phyloP scores from a whole-genome alignment of 106 monocot genomes.

The Dioscorea zingiberensis region DNA sequence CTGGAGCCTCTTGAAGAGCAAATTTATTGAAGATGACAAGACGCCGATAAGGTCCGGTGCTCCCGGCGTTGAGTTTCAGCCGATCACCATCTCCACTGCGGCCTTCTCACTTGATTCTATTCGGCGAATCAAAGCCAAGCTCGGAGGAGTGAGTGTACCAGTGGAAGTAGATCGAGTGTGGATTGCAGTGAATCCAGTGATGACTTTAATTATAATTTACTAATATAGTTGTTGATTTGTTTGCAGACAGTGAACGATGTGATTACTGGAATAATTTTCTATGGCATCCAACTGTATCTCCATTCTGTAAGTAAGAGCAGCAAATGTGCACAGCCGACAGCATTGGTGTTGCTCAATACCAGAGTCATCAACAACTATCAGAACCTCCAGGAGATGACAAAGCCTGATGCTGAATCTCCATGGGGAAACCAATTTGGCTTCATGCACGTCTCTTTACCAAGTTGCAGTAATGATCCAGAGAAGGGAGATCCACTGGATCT shows the following conservation, averaged over 20 bases:
- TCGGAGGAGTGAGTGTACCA: slow-evolving; percentile 74
- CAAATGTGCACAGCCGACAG: slow-evolving; percentile 17
- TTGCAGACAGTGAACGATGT: slow-evolving; percentile 72
- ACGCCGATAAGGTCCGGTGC: slow-evolving; percentile 44
- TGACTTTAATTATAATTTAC: too few species aligned
- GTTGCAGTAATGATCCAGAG: slow-evolving; percentile 14
- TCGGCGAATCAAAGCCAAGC: slow-evolving; percentile 34
- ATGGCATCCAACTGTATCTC: slow-evolving; percentile 54
- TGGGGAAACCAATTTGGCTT: slow-evolving; percentile 86
- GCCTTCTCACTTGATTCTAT: slow-evolving; percentile 47
- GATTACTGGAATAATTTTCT: slow-evolving; percentile 56
- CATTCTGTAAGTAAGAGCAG: not conserved
- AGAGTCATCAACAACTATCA: slow-evolving; percentile 40
- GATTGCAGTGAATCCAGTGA: too few species aligned
- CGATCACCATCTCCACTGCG: slow-evolving; percentile 22
- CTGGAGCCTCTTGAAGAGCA: slow-evolving; percentile 62
- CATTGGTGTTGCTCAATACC: slow-evolving; percentile 63
- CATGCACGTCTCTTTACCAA: slow-evolving; percentile 45
- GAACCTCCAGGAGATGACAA: slow-evolving; percentile 31
- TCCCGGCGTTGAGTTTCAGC: slow-evolving; percentile 42
- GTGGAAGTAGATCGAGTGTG: too few species aligned
- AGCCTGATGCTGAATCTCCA: slow-evolving; percentile 18
- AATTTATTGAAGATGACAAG: slow-evolving; percentile 33
- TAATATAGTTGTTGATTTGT: not conserved
- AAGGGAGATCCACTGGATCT: slow-evolving; percentile 38